Conservation (phyloP, 345 rosid species). For the Geranium rotundifolium region DNA sequence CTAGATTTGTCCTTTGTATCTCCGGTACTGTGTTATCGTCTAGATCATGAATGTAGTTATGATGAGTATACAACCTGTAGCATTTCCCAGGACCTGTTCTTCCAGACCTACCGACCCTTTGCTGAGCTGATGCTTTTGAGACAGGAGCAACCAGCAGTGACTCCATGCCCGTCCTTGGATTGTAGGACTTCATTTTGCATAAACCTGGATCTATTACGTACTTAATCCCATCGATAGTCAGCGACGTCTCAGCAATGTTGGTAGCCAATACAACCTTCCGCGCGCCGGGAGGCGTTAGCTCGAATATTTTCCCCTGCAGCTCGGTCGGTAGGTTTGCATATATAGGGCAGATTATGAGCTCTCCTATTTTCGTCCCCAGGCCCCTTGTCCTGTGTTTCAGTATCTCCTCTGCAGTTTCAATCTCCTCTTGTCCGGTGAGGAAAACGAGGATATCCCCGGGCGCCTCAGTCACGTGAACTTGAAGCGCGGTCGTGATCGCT, state of each 20-base stretch:
- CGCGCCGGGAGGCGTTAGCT: slow-evolving; percentile 92
- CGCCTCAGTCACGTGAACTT: no score
- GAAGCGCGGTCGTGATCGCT: slow-evolving; percentile 80
- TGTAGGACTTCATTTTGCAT: slow-evolving; percentile 90
- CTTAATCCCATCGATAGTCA: no score
- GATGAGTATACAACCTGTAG: no score
- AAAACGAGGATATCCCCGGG: no score
- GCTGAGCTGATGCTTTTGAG: slow-evolving; percentile 93
- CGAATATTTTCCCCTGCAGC: slow-evolving; percentile 92
- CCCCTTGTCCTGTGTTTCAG: no score
- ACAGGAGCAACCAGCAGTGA: slow-evolving; percentile 78
- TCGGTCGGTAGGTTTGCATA: slow-evolving; percentile 96
- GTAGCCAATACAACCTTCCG: slow-evolving; percentile 94
- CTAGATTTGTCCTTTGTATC: slow-evolving; percentile 90
- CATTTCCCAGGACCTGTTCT: no score
- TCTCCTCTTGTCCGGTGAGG: no score
- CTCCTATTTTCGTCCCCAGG: slow-evolving; percentile 92
- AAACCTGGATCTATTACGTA: slow-evolving; percentile 98
- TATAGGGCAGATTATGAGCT: slow-evolving; percentile 88
- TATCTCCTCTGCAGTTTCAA: no score
- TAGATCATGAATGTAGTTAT: no score
- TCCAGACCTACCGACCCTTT: slow-evolving; percentile 94
- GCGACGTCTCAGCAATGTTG: slow-evolving; percentile 93
- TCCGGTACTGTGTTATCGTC: no score
- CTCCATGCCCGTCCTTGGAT: slow-evolving; percentile 98